A percentile compares a stretch with the other conserved stretches of the same genome.
Evolutionary conservation across 148 eudicot species (phyloP).

Genomic region (Rheum nobile): DNA sequence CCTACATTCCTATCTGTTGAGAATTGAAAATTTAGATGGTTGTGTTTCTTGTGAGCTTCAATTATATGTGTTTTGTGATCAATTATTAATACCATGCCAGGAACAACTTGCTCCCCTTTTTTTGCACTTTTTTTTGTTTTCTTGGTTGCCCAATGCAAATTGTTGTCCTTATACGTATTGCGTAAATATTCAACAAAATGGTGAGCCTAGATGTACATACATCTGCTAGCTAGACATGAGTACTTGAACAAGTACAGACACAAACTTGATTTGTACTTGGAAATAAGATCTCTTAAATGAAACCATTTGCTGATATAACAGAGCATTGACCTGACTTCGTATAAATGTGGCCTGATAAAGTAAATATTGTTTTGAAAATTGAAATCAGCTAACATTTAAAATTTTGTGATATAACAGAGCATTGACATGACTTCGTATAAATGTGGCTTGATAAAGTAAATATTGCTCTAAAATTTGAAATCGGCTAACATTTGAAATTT

Average conservation of each 20-base stretch:
- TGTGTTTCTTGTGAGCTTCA: neutral
- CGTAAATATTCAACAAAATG: too few relatives aligned
- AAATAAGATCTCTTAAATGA: neutral
- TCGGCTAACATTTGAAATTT: too few relatives aligned
- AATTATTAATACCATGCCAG: neutral
- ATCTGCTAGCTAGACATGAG: neutral
- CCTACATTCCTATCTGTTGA: neutral
- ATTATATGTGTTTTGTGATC: neutral
- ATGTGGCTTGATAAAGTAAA: too few relatives aligned
- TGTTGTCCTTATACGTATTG: too few relatives aligned
- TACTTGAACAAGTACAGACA: neutral
- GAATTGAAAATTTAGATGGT: neutral
- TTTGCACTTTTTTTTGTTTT: neutral
- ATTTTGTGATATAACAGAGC: too few relatives aligned
- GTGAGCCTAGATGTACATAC: neutral
- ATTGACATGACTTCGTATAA: too few relatives aligned
- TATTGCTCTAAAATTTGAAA: too few relatives aligned
- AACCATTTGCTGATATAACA: too few relatives aligned
- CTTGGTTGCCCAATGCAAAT: neutral
- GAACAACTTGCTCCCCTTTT: neutral
- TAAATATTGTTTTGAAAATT: too few relatives aligned
- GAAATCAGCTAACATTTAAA: too few relatives aligned
- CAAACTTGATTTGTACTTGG: neutral
- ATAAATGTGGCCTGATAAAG: too few relatives aligned
- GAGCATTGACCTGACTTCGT: too few relatives aligned